Evolutionary conservation across 257 asterid species (phyloP).

Genomic region (Przewalskia tangutica): DNA sequence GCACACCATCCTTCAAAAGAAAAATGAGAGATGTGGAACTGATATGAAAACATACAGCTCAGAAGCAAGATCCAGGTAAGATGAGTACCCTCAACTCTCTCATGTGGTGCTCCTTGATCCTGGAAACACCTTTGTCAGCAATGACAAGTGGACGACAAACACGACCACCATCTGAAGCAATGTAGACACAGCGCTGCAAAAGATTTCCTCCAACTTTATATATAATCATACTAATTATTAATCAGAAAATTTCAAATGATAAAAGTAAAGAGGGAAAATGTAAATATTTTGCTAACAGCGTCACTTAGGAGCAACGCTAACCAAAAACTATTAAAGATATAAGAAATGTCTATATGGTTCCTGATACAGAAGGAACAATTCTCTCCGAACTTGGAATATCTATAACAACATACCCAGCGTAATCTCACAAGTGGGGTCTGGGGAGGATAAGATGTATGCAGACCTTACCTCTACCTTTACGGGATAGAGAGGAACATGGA

Average conservation of each 20-base stretch:
- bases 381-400: not conserved
- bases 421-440: too few relatives aligned
- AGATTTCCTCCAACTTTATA: conserved; percentile 9
- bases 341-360: not conserved
- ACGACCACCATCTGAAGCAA: conserved; percentile 99
- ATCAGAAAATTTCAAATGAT: not conserved
- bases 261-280: not conserved
- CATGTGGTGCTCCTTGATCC: conserved; percentile 95
- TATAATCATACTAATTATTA: not conserved
- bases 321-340: not conserved
- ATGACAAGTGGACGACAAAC: conserved; percentile 97
- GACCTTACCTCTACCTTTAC: too few relatives aligned
- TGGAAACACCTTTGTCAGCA: conserved; percentile 86
- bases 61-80: conserved; percentile 1
- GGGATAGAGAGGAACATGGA: too few relatives aligned
- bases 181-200: conserved; percentile 83
- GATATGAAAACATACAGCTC: not conserved
- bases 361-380: not conserved
- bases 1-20: conserved; percentile 77
- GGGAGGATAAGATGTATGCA: too few relatives aligned
- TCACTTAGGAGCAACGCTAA: not conserved
- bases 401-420: too few relatives aligned
- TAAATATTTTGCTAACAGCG: not conserved
- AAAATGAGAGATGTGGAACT: conserved; percentile 7
- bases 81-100: conserved; percentile 75